A percentile compares a stretch with the other conserved stretches of the same genome.
These are phyloP conservation scores for Stylosanthes scabra DNA, from an alignment of 331 rosid species.

Conservation along the genomic window DNA sequence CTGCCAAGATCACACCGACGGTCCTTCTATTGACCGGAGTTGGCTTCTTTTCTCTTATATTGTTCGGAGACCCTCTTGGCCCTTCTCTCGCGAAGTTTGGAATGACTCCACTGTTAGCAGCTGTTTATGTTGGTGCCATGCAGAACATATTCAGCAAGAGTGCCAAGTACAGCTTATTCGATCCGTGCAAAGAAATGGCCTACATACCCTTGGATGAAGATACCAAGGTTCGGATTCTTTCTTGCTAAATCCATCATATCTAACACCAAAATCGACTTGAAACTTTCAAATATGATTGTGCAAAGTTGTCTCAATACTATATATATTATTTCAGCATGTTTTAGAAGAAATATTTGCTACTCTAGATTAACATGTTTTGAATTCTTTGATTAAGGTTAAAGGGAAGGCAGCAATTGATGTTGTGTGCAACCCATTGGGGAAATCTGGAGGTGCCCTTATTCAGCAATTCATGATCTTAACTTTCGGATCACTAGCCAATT, in stretches of 20 bases:
- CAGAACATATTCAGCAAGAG: constrained; percentile 99
- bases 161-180: constrained; percentile 95
- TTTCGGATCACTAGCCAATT: constrained; percentile 91
- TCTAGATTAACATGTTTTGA: constrained; percentile 13
- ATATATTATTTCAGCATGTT: constrained; percentile 16
- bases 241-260: neutral
- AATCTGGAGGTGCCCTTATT: constrained; percentile 94
- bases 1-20: constrained; percentile 93
- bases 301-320: neutral
- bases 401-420: constrained; percentile 99
- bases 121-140: constrained; percentile 94
- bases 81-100: constrained; percentile 72
- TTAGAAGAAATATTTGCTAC: too few relatives aligned
- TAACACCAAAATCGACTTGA: neutral
- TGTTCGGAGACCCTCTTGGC: constrained; percentile 81
- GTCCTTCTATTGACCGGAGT: constrained; percentile 90
- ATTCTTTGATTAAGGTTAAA: constrained; percentile 60
- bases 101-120: constrained; percentile 95
- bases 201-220: constrained; percentile 96
- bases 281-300: neutral
- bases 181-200: constrained; percentile 99
- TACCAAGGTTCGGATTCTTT: constrained; percentile 74
- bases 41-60: constrained; percentile 84
- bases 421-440: constrained; percentile 96
- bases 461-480: constrained; percentile 92